Evolutionary conservation across 106 monocot species (phyloP), one percentile per base, ranked within the genome.

Genomic region (Acanthochlamys bracteata): DNA sequence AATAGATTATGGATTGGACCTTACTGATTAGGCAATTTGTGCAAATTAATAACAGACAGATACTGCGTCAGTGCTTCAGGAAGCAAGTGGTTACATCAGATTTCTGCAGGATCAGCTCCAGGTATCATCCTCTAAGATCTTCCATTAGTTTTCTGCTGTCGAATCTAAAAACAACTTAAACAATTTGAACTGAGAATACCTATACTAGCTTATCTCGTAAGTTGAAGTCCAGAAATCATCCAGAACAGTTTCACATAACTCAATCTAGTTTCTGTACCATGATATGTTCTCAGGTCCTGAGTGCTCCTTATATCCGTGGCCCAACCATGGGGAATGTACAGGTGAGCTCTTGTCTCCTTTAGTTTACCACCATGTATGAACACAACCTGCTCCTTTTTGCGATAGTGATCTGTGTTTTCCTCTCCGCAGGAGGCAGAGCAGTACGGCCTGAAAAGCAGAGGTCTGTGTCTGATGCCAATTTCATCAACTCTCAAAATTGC

Each of bases 21-120:
- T 42, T 21, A 64, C 14, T 66, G 53, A 46, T 45, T 45, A 45
- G 43, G 39, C 17, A 25, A 15, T 22, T 11, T 59, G 22, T 59
- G 16, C 19, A 39, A 39, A 16, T 61, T 15, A 25, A 4, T 4
- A 19, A 9, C 52, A 66, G 66, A 66, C 66, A 10, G 66, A 66
- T 17, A 66, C 66, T 7, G 66, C 66, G 27, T 53, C 66, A 19
- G 66, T 66, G 25, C 66, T 66, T 17, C 45, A 43, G 16, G 66
- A 66, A 22, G 66, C 66, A 47, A 66, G 49, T 53, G 66, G 53
- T 27, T 66, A 66, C 52, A 66, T 66, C 24, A 66, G 39, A 54
- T 66, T 66, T 25, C 53, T 66, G 15, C 66, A 66, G 15, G 66
- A 66, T 7, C 66, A 66, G 45, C 53, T 66, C 12, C 52, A 53